Base-by-base conservation (phyloP, 805 yeast genomes). In the Ogataea nonfermentans region DNA sequence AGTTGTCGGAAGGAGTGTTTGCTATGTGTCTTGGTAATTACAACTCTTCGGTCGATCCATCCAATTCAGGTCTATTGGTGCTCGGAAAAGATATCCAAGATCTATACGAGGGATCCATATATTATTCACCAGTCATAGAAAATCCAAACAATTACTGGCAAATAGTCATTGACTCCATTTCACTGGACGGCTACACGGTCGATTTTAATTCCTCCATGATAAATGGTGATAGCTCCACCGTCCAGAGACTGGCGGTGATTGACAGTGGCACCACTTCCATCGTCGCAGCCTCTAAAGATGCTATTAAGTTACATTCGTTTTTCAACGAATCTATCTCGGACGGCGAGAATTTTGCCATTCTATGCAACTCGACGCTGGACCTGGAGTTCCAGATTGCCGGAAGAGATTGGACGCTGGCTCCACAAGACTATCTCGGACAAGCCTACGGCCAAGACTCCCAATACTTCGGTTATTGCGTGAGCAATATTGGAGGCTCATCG, bases 221-320 rank as follows among this genome's bases (percentile, higher is more conserved):
- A 20, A 42, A 47, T 19, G 39, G 39, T 14, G 10, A 14, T 4
- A 31, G 45, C 11, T 46, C 60, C 3, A 46, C 55, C 24, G 39
- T 26, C 14, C 48, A 60, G n/a, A 62, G 74, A 52, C 44, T 56
- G 3, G 80, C 78, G 6, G 66, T 80, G 20, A 63, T 81, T 14
- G 88, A 81, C 55, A 75, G 83, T 6, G 88, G 87, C 15, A 79
- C 87, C 2, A 80, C 86, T 0, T 73, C 81, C 3, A 58, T 81
- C 17, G 75, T 76, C 3, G 58, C 79, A 29, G 78, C 84, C 5
- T 57, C 70, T 9, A 62, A 57, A 16, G 86, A 81, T 52, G 85
- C 86, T 2, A 42, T 67, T 28, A 62, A 46, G 15, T 40, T 80
- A 11, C 86, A 81, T 52, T 59, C 79, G 4, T 75, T 65, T 49